phyloP scores from a whole-genome alignment of 306 rosid species.

The Luffa aegyptiaca region DNA sequence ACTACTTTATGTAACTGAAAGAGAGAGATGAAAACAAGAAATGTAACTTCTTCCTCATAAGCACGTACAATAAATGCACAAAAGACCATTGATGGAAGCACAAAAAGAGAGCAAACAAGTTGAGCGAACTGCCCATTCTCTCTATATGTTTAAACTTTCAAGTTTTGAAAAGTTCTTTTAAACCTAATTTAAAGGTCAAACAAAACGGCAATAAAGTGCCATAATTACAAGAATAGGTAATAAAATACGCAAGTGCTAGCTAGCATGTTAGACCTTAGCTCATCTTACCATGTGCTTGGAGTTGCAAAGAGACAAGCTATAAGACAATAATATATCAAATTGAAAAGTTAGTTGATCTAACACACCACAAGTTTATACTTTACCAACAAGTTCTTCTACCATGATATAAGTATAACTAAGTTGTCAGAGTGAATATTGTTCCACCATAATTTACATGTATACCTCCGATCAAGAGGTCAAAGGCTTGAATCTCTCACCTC shows the following conservation, averaged over 20 bases:
- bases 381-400: background rate
- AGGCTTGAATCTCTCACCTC: too few species aligned
- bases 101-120: too few species aligned
- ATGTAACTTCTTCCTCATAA: too few species aligned
- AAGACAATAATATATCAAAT: background rate
- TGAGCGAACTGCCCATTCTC: too few species aligned
- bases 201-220: background rate
- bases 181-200: background rate
- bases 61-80: background rate
- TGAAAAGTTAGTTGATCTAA: background rate
- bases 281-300: background rate
- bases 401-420: background rate
- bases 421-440: too few species aligned
- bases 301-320: background rate
- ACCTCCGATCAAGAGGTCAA: too few species aligned
- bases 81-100: too few species aligned
- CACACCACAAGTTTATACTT: background rate
- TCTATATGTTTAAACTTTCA: background rate
- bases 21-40: background rate
- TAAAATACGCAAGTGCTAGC: background rate
- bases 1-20: too few species aligned
- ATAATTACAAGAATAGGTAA: background rate
- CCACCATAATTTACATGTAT: too few species aligned
- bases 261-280: background rate
- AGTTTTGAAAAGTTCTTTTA: background rate